Evolutionary conservation across 345 rosid genomes (phyloP), one percentile per base, ranked within the genome.

Genomic region (Hibiscus mutabilis): DNA sequence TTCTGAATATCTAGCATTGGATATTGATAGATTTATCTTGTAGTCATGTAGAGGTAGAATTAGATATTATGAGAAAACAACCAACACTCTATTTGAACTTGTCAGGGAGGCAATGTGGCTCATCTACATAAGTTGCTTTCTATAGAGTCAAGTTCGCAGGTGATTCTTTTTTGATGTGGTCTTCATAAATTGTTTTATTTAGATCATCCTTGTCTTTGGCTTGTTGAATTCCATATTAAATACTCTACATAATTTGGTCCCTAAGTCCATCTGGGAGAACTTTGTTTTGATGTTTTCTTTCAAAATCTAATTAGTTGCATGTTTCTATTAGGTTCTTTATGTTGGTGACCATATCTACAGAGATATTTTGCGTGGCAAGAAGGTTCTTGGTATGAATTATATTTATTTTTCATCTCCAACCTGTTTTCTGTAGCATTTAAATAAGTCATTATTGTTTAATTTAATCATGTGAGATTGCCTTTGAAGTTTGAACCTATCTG

Each of bases 301-400:
- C 24, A 37, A 10, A 44, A 29, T 63, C 70, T 33, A 66, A 57
- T 75, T 44, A 82, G 18, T 71, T 9, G 14, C 8, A 18, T 14
- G 13, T 6, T 79, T 71, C 73, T 79, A 35, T 42, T 77, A 95
- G 99, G 98, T 90, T 72, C 96, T 95, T 69, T 92, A 95, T 75
- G 98, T 90, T 74, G 99, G 99, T 21, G 99, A 95, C 80, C 99
- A 95, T 80, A 92, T 95, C 74, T 95, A 95, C 61, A 98, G 98
- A 80, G 99, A 95, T 79, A 95, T 95, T 68, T 76, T 92, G 78
- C 98, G 97, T 76, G 92, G 99, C 89, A 92, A 92, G 82, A 92
- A 92, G 78, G 82, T 90, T 73, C 97, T 95, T 62, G 99, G 99
- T 95, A 90, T 69, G 66, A 63, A 62, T 62, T 76, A 42, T 46